Evolutionary conservation across 495 filamentous ascomycete species (phyloP).

Genomic region (Achaetomiella virescens): DNA sequence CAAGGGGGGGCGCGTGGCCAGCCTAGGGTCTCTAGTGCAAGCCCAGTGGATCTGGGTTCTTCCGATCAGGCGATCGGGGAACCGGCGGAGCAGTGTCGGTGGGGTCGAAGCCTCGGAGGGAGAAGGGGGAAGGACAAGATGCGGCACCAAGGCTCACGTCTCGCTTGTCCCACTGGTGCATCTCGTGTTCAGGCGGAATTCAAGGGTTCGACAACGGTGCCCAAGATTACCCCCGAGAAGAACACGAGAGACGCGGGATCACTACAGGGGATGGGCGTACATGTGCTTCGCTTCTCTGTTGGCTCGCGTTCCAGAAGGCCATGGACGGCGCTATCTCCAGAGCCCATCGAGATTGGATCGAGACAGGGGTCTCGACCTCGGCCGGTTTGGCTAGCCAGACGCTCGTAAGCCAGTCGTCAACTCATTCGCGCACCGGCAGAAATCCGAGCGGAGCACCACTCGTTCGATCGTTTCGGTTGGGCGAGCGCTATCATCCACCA

Average conservation of each 20-base stretch:
- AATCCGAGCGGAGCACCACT: slow-evolving; percentile 1
- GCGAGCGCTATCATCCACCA: not conserved
- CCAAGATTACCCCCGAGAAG: slow-evolving; percentile 16
- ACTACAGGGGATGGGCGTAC: not conserved
- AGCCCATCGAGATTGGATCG: slow-evolving; percentile 2
- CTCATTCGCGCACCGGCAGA: not conserved
- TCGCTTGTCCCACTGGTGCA: slow-evolving; percentile 8
- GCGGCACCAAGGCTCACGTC: not conserved
- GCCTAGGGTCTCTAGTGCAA: not conserved
- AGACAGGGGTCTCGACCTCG: not conserved
- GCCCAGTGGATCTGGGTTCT: slow-evolving; percentile 14
- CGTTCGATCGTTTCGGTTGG: not conserved
- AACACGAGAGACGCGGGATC: not conserved
- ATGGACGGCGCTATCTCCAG: not conserved
- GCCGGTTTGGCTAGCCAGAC: not conserved
- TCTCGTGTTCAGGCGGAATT: slow-evolving; percentile 18
- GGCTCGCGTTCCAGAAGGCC: not conserved
- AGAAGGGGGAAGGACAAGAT: slow-evolving; percentile 11
- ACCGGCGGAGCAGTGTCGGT: slow-evolving; percentile 7
- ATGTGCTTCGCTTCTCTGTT: not conserved
- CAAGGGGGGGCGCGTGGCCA: not conserved
- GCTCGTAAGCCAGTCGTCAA: not conserved
- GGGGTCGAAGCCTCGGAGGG: slow-evolving; percentile 10
- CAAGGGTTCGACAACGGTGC: slow-evolving; percentile 1
- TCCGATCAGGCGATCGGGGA: slow-evolving; percentile 28